These are phyloP conservation scores for Cryptococcus sp. DNA, from an alignment of 1,284 basidiomycete species.

Conservation along the genomic window DNA sequence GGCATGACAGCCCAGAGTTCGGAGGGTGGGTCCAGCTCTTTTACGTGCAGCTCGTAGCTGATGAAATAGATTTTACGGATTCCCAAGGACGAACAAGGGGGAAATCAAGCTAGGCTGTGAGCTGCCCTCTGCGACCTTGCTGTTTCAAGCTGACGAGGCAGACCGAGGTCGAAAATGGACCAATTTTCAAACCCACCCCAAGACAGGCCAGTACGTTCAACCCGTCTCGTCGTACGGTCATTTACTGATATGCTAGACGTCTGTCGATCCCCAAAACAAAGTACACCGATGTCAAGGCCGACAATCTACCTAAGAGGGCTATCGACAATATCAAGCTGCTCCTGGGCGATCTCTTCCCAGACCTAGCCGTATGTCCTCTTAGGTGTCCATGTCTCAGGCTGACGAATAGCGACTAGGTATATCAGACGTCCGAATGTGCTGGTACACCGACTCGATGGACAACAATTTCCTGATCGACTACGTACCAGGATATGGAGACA, in stretches of 20 bases:
- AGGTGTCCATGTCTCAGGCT: background rate
- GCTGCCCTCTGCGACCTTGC: background rate
- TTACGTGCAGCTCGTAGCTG: no score
- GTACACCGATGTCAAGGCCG: constrained; percentile 15
- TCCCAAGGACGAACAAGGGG: constrained; percentile 21
- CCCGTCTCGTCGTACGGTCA: no score
- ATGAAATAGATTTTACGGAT: constrained; percentile 16
- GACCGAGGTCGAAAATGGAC: constrained; percentile 20
- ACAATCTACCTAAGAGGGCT: constrained; percentile 25
- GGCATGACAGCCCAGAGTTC: constrained; percentile 14
- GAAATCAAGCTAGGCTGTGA: constrained; percentile 27
- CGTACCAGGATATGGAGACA: constrained; percentile 20
- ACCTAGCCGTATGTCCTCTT: constrained; percentile 12
- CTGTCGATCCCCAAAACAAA: constrained; percentile 23
- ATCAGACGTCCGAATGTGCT: constrained; percentile 27
- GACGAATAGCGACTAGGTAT: constrained; percentile 18
- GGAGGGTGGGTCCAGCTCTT: constrained; percentile 5
- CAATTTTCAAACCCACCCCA: constrained; percentile 16
- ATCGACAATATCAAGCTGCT: constrained; percentile 20
- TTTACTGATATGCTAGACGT: constrained; percentile 1
- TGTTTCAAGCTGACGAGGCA: background rate
- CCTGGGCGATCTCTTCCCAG: constrained; percentile 20
- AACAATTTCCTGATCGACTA: constrained; percentile 29
- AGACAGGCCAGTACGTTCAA: no score
- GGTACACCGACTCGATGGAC: constrained; percentile 30